phyloP scores from a whole-genome alignment of 1,139 yeast genomes.

The Protomyces pachydermus region DNA sequence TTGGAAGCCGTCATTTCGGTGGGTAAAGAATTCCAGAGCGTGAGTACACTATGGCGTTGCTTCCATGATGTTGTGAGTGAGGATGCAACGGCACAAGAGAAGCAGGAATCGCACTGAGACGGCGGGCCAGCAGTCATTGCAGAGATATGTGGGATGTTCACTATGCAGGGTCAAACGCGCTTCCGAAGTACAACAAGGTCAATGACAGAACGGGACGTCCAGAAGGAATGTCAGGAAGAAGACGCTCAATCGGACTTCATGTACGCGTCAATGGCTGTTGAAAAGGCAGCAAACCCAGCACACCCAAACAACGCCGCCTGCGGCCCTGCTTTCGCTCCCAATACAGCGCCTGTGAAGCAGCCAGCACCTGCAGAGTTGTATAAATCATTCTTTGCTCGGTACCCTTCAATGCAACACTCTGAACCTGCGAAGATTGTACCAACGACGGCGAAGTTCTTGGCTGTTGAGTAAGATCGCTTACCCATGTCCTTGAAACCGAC shows the following conservation, averaged over 20 bases:
- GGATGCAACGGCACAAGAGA: background rate
- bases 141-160: background rate
- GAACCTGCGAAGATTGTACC: constrained; percentile 93
- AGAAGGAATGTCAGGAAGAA: background rate
- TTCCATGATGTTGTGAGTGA: constrained; percentile 32
- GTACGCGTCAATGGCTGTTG: constrained; percentile 53
- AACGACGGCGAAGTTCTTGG: constrained; percentile 90
- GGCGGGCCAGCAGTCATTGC: background rate
- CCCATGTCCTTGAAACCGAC: constrained; percentile 92
- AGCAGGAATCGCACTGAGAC: background rate
- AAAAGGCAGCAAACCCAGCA: constrained; percentile 96
- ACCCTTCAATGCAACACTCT: constrained; percentile 76
- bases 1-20: constrained; percentile 35
- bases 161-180: background rate
- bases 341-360: constrained; percentile 85
- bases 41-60: constrained; percentile 34
- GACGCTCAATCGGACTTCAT: constrained; percentile 2
- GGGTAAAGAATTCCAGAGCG: constrained; percentile 36
- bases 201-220: background rate
- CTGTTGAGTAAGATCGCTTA: constrained; percentile 73
- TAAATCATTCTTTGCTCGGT: constrained; percentile 83
- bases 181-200: background rate
- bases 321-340: constrained; percentile 89
- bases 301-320: constrained; percentile 88
- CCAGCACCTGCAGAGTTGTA: constrained; percentile 93